phyloP scores from a whole-genome alignment of 2,329 filamentous ascomycete genomes.

The Colletotrichum cordylinicola region DNA sequence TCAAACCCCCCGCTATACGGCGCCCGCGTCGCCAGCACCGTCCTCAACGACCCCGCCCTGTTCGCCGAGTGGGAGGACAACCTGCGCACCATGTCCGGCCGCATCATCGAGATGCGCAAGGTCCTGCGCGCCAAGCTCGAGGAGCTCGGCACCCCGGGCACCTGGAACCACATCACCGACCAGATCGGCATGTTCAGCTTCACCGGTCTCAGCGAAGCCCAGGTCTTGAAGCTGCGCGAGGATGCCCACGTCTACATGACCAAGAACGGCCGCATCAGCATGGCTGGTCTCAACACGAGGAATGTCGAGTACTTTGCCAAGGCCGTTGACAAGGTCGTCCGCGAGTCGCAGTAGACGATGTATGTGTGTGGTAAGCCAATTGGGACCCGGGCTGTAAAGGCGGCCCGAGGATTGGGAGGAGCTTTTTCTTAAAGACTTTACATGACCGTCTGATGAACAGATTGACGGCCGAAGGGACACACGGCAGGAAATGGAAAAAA shows the following conservation, averaged over 20 bases:
- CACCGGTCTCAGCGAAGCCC: conserved; percentile 77
- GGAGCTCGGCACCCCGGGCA: conserved; percentile 82
- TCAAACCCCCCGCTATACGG: conserved; percentile 96
- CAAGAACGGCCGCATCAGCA: conserved; percentile 97
- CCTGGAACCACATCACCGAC: conserved; percentile 96
- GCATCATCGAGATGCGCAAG: conserved; percentile 91
- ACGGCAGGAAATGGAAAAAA: conserved; percentile 5
- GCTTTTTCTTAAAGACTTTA: not conserved
- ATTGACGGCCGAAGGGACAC: not conserved
- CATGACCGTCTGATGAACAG: not conserved
- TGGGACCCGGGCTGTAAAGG: not conserved
- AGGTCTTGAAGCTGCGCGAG: conserved; percentile 73
- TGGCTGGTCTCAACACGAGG: conserved; percentile 93
- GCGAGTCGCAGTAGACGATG: conserved; percentile 43
- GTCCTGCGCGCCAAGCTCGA: conserved; percentile 82
- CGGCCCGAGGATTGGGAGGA: not conserved
- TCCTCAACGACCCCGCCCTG: conserved; percentile 82
- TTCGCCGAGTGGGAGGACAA: conserved; percentile 95
- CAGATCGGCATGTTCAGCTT: conserved; percentile 99
- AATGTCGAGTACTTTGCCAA: conserved; percentile 95
- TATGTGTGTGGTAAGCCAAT: not conserved
- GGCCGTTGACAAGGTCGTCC: conserved; percentile 85
- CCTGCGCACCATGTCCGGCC: conserved; percentile 89
- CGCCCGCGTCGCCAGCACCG: conserved; percentile 82
- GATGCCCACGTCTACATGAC: conserved; percentile 88